phyloP scores from a whole-genome alignment of 1,284 basidiomycete species.

The Peniophora sp. region DNA sequence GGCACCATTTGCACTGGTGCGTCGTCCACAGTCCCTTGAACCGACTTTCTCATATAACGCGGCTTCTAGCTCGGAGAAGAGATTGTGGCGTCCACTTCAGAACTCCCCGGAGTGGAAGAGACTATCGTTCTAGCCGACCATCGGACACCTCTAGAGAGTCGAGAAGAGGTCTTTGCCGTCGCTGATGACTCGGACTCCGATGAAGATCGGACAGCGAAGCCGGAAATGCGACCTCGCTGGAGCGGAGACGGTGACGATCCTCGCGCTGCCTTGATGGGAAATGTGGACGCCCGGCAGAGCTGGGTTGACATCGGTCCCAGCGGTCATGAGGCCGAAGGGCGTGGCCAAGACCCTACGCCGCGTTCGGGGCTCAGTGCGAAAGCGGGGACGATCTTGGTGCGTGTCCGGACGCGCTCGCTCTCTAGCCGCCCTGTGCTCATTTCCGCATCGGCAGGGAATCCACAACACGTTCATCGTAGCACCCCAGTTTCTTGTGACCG shows the following conservation, averaged over 20 bases:
- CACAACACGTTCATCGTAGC: slow-evolving; percentile 88
- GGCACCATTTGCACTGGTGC: slow-evolving; percentile 71
- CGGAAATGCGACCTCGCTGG: background rate
- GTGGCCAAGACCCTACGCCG: background rate
- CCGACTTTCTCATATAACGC: background rate
- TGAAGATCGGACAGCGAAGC: slow-evolving; percentile 9
- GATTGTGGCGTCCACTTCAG: slow-evolving; percentile 37
- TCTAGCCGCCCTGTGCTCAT: slow-evolving; percentile 4
- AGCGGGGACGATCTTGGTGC: slow-evolving; percentile 83
- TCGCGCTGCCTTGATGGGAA: slow-evolving; percentile 28
- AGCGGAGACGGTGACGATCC: slow-evolving; percentile 20
- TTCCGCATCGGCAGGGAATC: slow-evolving; percentile 53
- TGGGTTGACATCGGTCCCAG: slow-evolving; percentile 20
- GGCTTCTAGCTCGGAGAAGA: slow-evolving; percentile 57
- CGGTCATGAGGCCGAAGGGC: slow-evolving; percentile 9
- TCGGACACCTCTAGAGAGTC: slow-evolving; percentile 16
- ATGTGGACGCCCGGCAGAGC: slow-evolving; percentile 38
- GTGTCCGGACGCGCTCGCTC: slow-evolving; percentile 18
- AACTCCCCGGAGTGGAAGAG: slow-evolving; percentile 28
- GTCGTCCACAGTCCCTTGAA: slow-evolving; percentile 6
- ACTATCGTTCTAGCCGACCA: slow-evolving; percentile 44
- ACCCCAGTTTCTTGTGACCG: slow-evolving; percentile 67
- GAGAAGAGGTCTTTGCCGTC: slow-evolving; percentile 25
- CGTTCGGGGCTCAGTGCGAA: slow-evolving; percentile 34
- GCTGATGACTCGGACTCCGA: slow-evolving; percentile 19